Conservation (phyloP, 2,329 filamentous ascomycete species). For the Paramyrothecium sp. region DNA sequence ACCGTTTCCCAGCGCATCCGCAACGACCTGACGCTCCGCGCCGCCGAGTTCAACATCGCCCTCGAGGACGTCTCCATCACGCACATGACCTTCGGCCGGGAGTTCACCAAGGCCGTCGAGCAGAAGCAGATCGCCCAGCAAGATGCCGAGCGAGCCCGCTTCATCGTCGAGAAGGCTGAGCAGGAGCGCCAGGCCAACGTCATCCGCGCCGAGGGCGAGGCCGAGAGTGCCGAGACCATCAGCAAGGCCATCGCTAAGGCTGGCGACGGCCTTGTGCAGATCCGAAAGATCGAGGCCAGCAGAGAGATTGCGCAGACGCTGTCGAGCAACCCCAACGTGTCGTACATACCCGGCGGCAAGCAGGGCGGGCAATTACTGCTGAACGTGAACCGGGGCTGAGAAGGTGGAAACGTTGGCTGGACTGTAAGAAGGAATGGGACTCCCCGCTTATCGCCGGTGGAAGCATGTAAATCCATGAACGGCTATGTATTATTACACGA, state of each 20-base stretch:
- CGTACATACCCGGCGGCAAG: constrained; percentile 82
- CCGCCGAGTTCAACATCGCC: constrained; percentile 96
- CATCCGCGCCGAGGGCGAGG: constrained; percentile 96
- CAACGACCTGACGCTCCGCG: constrained; percentile 85
- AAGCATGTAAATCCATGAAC: constrained; percentile 21
- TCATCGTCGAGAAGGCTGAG: constrained; percentile 98
- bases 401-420: constrained; percentile 11
- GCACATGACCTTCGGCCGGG: constrained; percentile 99
- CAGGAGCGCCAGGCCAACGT: constrained; percentile 98
- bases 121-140: constrained; percentile 99
- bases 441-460: constrained; percentile 33
- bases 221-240: constrained; percentile 94
- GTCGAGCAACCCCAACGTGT: constrained; percentile 89
- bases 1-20: constrained; percentile 95
- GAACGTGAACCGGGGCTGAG: constrained; percentile 45
- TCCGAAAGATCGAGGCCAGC: constrained; percentile 94
- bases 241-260: constrained; percentile 89
- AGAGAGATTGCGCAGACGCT: constrained; percentile 93
- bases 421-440: constrained; percentile 18
- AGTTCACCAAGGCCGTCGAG: constrained; percentile 98
- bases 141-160: constrained; percentile 93
- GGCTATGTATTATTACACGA: constrained; percentile 33
- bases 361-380: constrained; percentile 55
- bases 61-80: constrained; percentile 99
- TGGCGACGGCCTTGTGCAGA: constrained; percentile 91